phyloP scores from a whole-genome alignment of 805 yeast species.

The Saccharomycopsis sp. region DNA sequence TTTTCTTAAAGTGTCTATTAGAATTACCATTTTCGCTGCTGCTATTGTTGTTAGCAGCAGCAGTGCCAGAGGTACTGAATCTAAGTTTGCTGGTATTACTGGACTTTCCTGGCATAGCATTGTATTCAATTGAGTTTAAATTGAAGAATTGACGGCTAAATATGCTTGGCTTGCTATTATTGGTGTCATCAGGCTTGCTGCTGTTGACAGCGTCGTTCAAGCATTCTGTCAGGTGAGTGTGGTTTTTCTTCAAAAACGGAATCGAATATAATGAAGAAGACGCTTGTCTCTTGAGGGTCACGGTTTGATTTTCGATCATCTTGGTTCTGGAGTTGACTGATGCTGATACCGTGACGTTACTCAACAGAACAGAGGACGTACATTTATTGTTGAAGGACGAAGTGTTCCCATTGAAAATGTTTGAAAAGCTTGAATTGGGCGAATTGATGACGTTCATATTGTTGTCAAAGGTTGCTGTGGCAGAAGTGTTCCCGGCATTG shows the following conservation, averaged over 20 bases:
- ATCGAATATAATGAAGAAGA: slow-evolving; percentile 6
- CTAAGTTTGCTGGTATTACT: neutral
- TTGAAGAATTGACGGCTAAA: neutral
- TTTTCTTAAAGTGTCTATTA: slow-evolving; percentile 1
- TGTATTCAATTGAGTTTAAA: slow-evolving; percentile 8
- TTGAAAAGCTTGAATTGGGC: neutral
- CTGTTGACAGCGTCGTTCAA: neutral
- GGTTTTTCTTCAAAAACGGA: slow-evolving; percentile 10
- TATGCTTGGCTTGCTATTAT: neutral
- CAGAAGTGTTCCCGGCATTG: neutral
- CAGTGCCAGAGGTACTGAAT: neutral
- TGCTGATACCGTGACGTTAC: slow-evolving; percentile 21
- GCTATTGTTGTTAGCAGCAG: neutral
- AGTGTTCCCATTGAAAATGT: neutral
- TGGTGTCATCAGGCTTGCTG: neutral
- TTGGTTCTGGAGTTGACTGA: slow-evolving; percentile 20
- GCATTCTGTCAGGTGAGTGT: neutral
- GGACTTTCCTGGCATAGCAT: neutral
- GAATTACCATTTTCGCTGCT: neutral
- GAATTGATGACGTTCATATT: neutral
- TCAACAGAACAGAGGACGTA: slow-evolving; percentile 15
- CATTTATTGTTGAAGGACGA: slow-evolving; percentile 6
- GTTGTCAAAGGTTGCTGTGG: neutral
- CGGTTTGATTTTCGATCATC: slow-evolving; percentile 21
- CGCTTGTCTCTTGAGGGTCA: slow-evolving; percentile 19